Percentiles rank a stretch among this genome's conserved stretches.
These are phyloP conservation scores for Heterobasidion occidentale DNA, from an alignment of 1,284 basidiomycete genomes.

Conservation along the genomic window DNA sequence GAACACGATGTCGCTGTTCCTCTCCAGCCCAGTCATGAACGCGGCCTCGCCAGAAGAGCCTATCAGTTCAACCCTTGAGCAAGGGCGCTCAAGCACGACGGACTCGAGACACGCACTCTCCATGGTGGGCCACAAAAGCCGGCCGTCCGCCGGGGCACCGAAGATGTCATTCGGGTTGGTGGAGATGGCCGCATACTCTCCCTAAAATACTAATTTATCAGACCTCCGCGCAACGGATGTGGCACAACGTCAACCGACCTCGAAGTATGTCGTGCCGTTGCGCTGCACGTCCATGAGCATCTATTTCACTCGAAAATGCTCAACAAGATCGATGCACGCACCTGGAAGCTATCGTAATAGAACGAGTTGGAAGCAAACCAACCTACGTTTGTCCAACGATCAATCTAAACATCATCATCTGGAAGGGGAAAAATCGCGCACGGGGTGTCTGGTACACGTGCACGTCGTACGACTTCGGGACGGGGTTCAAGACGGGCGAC, in stretches of 20 bases:
- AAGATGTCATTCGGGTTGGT: conserved; percentile 51
- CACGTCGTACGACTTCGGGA: conserved; percentile 50
- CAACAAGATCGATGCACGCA: conserved; percentile 13
- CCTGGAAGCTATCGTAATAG: conserved; percentile 48
- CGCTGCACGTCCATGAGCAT: conserved; percentile 24
- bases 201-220: conserved; percentile 25
- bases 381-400: conserved; percentile 7
- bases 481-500: conserved; percentile 42
- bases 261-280: conserved; percentile 46
- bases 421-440: conserved; percentile 17
- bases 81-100: background rate
- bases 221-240: no score
- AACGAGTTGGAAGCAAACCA: conserved; percentile 60
- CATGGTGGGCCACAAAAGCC: conserved; percentile 53
- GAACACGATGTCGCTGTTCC: conserved; percentile 47
- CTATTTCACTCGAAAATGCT: background rate
- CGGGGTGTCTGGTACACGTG: no score
- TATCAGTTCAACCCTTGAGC: conserved; percentile 7
- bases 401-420: background rate
- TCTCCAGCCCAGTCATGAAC: conserved; percentile 68
- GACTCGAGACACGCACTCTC: conserved; percentile 28
- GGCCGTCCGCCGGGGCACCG: conserved; percentile 36
- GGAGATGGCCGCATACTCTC: conserved; percentile 65
- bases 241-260: conserved; percentile 36
- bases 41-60: conserved; percentile 53